phyloP scores from a whole-genome alignment of 257 asterid genomes.

The Penstemon barbatus region DNA sequence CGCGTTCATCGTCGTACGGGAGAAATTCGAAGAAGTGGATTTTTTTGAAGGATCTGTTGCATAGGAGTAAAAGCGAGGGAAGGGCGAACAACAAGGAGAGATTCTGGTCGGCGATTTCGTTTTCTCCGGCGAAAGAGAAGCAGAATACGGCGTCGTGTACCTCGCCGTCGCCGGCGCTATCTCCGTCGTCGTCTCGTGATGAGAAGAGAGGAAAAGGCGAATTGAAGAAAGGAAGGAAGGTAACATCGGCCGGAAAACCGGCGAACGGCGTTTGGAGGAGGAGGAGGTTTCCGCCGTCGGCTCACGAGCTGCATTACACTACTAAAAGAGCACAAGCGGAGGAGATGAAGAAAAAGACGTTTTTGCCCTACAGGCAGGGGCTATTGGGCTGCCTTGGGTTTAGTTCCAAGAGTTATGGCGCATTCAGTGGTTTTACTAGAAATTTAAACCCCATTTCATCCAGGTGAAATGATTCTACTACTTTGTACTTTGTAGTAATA shows the following conservation, averaged over 20 bases:
- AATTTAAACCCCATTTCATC: conserved; percentile 87
- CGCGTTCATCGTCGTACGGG: conserved; percentile 59
- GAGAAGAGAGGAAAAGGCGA: conserved; percentile 36
- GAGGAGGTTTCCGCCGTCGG: conserved; percentile 56
- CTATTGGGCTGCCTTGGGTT: conserved; percentile 90
- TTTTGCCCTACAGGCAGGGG: conserved; percentile 86
- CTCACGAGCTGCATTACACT: conserved; percentile 89
- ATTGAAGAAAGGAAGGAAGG: conserved; percentile 29
- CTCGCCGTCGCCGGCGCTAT: conserved; percentile 32
- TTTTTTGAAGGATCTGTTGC: conserved; percentile 56
- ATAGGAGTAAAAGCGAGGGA: conserved; percentile 64
- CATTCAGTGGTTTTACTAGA: conserved; percentile 78
- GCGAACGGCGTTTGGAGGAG: conserved; percentile 49
- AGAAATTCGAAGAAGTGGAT: conserved; percentile 68
- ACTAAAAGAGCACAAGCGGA: conserved; percentile 90
- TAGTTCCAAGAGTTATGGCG: conserved; percentile 89
- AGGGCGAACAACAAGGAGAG: conserved; percentile 45
- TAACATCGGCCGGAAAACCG: conserved; percentile 38
- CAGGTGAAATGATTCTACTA: conserved; percentile 38
- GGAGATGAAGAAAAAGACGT: conserved; percentile 97
- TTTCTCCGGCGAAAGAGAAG: conserved; percentile 47
- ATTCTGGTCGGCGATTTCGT: conserved; percentile 58
- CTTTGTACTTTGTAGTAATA: no score
- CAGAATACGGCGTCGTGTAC: neutral
- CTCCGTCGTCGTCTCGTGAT: conserved; percentile 52